Conservation (phyloP, 2,329 filamentous ascomycete genomes). For the Pseudogymnoascus sp. region DNA sequence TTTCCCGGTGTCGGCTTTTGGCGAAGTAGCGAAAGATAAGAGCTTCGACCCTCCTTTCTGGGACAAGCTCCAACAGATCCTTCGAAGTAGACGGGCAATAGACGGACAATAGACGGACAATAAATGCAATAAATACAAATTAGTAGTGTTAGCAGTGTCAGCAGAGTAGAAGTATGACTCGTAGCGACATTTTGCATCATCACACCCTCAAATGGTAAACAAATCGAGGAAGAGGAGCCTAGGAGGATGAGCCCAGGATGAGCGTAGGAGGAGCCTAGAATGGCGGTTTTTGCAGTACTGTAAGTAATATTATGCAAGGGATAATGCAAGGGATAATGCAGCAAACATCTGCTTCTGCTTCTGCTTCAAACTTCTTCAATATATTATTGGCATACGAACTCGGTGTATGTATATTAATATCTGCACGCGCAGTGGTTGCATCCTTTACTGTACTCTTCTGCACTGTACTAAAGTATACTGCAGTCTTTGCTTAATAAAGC, state of each 20-base stretch:
- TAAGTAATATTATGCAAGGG: too few relatives aligned
- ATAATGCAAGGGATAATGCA: not conserved
- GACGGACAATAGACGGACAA: too few relatives aligned
- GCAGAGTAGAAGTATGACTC: not conserved
- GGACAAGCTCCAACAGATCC: constrained; percentile 1
- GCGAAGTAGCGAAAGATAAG: not conserved
- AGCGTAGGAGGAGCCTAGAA: too few relatives aligned
- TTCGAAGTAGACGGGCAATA: not conserved
- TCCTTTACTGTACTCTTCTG: too few relatives aligned
- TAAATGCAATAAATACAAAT: too few relatives aligned
- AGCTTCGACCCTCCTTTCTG: constrained; percentile 2
- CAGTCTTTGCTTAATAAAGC: too few relatives aligned
- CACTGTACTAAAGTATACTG: too few relatives aligned
- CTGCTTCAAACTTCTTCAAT: not conserved
- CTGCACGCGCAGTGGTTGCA: not conserved
- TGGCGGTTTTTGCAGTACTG: too few relatives aligned
- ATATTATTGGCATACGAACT: not conserved
- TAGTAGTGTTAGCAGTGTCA: too few relatives aligned
- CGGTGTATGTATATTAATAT: not conserved
- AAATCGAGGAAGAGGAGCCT: not conserved
- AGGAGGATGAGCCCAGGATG: too few relatives aligned
- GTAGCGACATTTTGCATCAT: not conserved
- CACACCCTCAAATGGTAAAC: not conserved
- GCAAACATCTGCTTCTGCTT: not conserved
- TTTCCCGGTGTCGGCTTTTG: constrained; percentile 4